Percentiles rank a stretch among this genome's conserved stretches.
These are phyloP conservation scores for Populus hybrid DNA, from an alignment of 441 rosid genomes.

Conservation along the genomic window DNA sequence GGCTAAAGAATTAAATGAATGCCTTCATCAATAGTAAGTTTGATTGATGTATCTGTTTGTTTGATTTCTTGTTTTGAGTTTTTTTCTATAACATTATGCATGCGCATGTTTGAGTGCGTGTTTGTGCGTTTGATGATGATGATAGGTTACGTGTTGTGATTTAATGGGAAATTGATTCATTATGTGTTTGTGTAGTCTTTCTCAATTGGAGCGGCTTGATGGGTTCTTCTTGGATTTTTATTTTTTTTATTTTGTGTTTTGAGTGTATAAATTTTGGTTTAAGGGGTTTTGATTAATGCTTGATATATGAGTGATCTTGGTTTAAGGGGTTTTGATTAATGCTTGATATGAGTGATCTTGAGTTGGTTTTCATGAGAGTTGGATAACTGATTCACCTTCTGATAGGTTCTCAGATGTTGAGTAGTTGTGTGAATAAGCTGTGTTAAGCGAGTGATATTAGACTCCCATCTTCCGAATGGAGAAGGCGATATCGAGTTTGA, in stretches of 20 bases:
- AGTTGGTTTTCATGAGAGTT: not conserved
- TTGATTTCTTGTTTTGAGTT: no score
- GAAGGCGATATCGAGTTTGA: not conserved
- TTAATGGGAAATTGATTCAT: not conserved
- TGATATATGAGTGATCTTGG: no score
- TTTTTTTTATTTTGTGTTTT: not conserved
- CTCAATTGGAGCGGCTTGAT: not conserved
- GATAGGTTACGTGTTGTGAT: not conserved
- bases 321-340: not conserved
- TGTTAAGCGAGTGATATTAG: not conserved
- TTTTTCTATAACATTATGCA: not conserved
- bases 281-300: no score
- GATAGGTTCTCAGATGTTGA: not conserved
- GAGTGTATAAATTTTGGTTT: not conserved
- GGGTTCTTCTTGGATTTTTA: not conserved
- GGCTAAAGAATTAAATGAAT: constrained; percentile 67
- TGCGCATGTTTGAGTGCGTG: not conserved
- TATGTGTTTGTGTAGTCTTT: not conserved
- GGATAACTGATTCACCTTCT: not conserved
- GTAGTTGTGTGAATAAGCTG: not conserved
- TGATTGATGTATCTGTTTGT: not conserved
- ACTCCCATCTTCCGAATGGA: not conserved
- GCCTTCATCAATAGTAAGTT: constrained; percentile 77
- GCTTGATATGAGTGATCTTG: not conserved
- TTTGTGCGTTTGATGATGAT: not conserved